Base-by-base conservation (phyloP, 2,329 filamentous ascomycete species). In the Nannizziopsis arthrosporioides region DNA sequence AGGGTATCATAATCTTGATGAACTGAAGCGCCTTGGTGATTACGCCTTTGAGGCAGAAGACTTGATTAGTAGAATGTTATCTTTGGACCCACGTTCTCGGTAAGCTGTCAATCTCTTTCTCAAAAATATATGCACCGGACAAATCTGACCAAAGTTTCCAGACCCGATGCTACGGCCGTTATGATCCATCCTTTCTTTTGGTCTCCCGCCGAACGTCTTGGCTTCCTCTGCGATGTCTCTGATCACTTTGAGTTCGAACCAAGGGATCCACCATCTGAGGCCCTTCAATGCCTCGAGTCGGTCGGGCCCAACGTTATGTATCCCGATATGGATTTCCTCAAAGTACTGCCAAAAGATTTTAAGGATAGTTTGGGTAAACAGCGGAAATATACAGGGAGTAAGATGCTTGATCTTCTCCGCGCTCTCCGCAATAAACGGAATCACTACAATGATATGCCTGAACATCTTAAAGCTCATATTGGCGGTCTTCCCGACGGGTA, bases 121-220 rank as follows among this genome's bases (percentile, higher is more conserved):
- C 37, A 27, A 42, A 15, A 43, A 4, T 18, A n/a, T 34, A 31
- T 27, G 3, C 3, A 27, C 22, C 22, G 22, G 22, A 27, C 7
- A 11, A 11, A 12, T 31, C 22, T 48, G 14, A 41, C 34, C 19
- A 35, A 27, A 10, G 2, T 50, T 14, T 27, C 39, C 43, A 66
- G 68, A 12, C 89, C 93, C 0, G 79, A 80, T 19, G 85, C 89
- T 0, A 73, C 76, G 12, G 80, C 89, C 27, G 84, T 95, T 49
- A 79, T 95, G 73, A 81, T 85, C 0, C 92, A 98, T 59, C 92
- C 92, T 0, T 98, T 96, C 72, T 98, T 98, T 73, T 98, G 92
- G 92, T 73, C 83, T 0, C 69, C 86, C 0, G 90, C 93, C 63
- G 92, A 94, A 62, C 81, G 89, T 7, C 78, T 98, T 5, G 79